Percentiles rank a stretch among this genome's conserved stretches.
phyloP scores from a whole-genome alignment of 2,329 filamentous ascomycete genomes.

The Penicillium sumatraense region DNA sequence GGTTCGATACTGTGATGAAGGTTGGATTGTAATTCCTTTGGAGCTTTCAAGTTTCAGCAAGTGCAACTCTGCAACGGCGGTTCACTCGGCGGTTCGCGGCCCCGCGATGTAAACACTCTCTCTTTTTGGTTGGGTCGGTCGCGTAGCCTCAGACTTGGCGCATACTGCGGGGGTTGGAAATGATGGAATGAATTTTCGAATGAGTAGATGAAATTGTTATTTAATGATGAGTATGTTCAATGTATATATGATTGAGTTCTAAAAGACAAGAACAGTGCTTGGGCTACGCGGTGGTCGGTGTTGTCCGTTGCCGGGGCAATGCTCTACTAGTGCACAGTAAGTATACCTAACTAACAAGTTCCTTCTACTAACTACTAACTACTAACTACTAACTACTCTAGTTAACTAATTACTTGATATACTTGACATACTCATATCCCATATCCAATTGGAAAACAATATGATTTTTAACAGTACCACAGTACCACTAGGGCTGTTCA shows the following conservation, averaged over 20 bases:
- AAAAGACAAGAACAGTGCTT: constrained; percentile 1
- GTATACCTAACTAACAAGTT: too few species aligned
- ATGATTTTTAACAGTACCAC: neutral
- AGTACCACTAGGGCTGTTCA: neutral
- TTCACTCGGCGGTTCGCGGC: constrained; percentile 4
- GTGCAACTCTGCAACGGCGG: neutral
- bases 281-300: constrained; percentile 1
- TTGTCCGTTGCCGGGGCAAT: constrained; percentile 37
- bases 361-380: neutral
- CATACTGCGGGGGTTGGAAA: constrained; percentile 19
- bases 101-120: constrained; percentile 12
- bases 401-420: neutral
- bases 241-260: constrained; percentile 1
- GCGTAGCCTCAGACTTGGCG: neutral
- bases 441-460: neutral
- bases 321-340: neutral
- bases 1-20: constrained; percentile 24
- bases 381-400: neutral
- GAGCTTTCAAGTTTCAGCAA: constrained; percentile 10
- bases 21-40: neutral
- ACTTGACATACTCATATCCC: too few species aligned
- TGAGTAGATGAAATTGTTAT: too few species aligned
- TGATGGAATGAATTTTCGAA: too few species aligned
- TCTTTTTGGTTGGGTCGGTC: neutral
- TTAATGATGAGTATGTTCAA: neutral